phyloP scores from a whole-genome alignment of 176 grass and related monocot genomes.

The Phoenix dactylifera region DNA sequence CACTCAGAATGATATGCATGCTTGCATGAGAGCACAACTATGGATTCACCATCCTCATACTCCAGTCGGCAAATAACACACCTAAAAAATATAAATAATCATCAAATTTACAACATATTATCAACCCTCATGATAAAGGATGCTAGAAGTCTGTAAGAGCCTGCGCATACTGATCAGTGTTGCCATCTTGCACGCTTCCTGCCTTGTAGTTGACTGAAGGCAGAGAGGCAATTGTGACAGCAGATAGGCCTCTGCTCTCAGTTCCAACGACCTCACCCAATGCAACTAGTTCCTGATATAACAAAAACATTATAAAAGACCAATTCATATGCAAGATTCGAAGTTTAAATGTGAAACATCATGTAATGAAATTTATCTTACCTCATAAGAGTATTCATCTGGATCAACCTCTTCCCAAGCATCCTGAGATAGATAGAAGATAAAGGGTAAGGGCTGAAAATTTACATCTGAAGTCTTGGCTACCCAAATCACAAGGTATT shows the following conservation, averaged over 20 bases:
- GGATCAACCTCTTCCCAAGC: slow-evolving; percentile 96
- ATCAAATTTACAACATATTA: no score
- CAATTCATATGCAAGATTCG: no score
- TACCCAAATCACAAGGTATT: no score
- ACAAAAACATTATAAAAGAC: slow-evolving; percentile 6
- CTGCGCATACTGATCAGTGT: slow-evolving; percentile 80
- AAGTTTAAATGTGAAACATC: no score
- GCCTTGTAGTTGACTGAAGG: slow-evolving; percentile 82
- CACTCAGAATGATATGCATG: slow-evolving; percentile 87
- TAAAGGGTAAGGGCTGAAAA: background rate
- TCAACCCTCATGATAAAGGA: background rate
- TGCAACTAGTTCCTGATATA: slow-evolving; percentile 73
- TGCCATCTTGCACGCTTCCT: slow-evolving; percentile 67
- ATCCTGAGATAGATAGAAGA: slow-evolving; percentile 51
- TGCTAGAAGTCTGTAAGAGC: slow-evolving; percentile 20
- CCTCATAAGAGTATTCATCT: slow-evolving; percentile 95
- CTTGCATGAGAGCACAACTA: slow-evolving; percentile 80
- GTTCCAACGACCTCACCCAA: slow-evolving; percentile 92
- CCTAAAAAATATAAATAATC: slow-evolving; percentile 30
- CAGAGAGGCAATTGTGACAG: slow-evolving; percentile 79
- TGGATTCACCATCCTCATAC: slow-evolving; percentile 86
- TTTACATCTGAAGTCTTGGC: no score
- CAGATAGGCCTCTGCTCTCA: slow-evolving; percentile 83
- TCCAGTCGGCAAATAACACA: slow-evolving; percentile 95
- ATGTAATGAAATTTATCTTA: slow-evolving; percentile 16